Evolutionary conservation across 352 stramenopile genomes (phyloP).

Genomic region (Phytophthora sansomeana): DNA sequence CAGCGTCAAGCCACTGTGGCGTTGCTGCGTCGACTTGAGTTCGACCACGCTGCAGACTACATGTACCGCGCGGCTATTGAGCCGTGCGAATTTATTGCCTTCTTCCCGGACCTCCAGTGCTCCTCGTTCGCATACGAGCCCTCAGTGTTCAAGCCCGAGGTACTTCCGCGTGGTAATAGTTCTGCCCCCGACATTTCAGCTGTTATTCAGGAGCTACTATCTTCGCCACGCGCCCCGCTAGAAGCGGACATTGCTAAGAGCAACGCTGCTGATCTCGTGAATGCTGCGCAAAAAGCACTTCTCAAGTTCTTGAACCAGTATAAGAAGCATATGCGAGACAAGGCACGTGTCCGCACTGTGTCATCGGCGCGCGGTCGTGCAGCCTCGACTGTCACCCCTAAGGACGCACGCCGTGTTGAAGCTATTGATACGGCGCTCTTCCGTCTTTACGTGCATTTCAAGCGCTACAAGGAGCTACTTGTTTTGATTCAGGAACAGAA

Average conservation of each 20-base stretch:
- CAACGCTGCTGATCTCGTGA: conserved; percentile 63
- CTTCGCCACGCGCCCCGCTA: conserved; percentile 54
- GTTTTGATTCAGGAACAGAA: conserved; percentile 77
- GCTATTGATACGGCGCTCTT: conserved; percentile 89
- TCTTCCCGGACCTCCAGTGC: conserved; percentile 87
- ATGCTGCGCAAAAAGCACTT: conserved; percentile 72
- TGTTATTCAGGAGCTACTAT: conserved; percentile 77
- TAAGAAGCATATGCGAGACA: conserved; percentile 87
- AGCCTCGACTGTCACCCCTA: conserved; percentile 49
- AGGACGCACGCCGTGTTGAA: conserved; percentile 79
- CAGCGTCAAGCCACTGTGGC: conserved; percentile 86
- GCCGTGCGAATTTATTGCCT: conserved; percentile 87
- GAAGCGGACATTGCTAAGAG: conserved; percentile 66
- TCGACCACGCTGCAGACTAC: conserved; percentile 78
- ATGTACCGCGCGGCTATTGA: conserved; percentile 89
- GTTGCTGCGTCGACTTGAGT: conserved; percentile 81
- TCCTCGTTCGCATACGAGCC: conserved; percentile 87
- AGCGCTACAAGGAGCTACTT: conserved; percentile 82
- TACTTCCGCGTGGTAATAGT: conserved; percentile 77
- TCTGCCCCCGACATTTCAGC: conserved; percentile 80
- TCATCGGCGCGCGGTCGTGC: conserved; percentile 50
- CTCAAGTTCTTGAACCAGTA: conserved; percentile 86
- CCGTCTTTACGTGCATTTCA: conserved; percentile 80
- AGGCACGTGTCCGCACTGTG: conserved; percentile 48
- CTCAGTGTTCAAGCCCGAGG: conserved; percentile 82